Base-by-base conservation (phyloP, 2,329 filamentous ascomycete species). In the Aspergillus sp. region DNA sequence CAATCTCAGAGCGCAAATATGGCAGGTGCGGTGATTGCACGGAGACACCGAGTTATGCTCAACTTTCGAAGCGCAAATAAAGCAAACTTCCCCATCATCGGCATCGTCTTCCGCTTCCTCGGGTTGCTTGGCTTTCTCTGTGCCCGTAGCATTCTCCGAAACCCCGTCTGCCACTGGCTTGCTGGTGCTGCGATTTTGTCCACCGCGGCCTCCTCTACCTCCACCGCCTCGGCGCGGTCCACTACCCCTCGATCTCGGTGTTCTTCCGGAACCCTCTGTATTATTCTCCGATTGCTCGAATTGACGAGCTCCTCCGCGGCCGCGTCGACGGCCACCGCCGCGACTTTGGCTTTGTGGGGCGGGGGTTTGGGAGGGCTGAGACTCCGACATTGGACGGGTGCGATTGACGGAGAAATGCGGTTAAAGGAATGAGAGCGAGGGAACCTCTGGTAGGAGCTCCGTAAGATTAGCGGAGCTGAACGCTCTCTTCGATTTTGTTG, bases 21-120 rank as follows among this genome's bases (percentile, higher is more conserved):
- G 95, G 73, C 95, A 99, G 49, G 93, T 97, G 57, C 90, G 85
- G 77, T 99, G 95, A 75, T 97, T 98, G 77, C 95, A 99, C 19
- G 95, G 93, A 33, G 93, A 87, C 63, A 99, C 86, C 9, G 93
- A 90, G 67, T 91, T 87, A 78, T 98, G 92, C 49, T 90, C 86
- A 48, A 99, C 88, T 2, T 88, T 86, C 64, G 93, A 96, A 56
- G 95, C 93, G 76, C 95, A 99, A 70, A 99, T 99, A 77, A 98
- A 98, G 84, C 95, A 99, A 60, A 97, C 84, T 62, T 97, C 92
- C 24, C 82, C 88, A 56, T 92, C 89, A 31, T 80, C 79, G 23
- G 82, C 84, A 48, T 84, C 84, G 3, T 75, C 73, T 14, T 68
- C 66, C 37, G 66, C 68, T 15, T 64, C 62, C 33, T 52, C 53